Percentiles rank a stretch among this genome's conserved stretches.
Evolutionary conservation across 2,329 filamentous ascomycete genomes (phyloP).

Genomic region (Whalleya microplaca): DNA sequence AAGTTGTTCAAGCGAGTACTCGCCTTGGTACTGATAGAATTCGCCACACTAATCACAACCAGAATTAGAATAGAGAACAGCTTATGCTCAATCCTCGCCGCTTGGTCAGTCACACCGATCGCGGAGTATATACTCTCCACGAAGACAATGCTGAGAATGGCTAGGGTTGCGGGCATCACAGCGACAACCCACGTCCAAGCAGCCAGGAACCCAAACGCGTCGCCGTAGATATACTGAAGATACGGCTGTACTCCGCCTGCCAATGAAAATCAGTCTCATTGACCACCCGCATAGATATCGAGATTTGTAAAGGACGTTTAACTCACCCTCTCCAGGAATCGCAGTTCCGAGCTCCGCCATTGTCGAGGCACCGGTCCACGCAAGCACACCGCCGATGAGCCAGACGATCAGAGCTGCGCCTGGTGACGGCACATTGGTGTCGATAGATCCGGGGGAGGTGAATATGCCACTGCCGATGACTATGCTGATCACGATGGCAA

Average conservation of each 20-base stretch:
- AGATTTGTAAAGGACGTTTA: too few species aligned
- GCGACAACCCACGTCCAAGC: conserved; percentile 69
- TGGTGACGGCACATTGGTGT: conserved; percentile 65
- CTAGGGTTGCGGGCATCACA: conserved; percentile 66
- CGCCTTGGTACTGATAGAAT: conserved; percentile 59
- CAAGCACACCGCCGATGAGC: conserved; percentile 63
- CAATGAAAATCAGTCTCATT: conserved; percentile 4
- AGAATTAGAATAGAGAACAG: conserved; percentile 54
- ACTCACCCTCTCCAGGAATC: conserved; percentile 60
- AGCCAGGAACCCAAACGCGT: conserved; percentile 63
- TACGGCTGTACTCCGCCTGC: conserved; percentile 65
- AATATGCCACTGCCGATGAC: conserved; percentile 69
- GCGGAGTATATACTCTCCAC: conserved; percentile 62
- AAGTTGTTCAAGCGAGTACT: conserved; percentile 59
- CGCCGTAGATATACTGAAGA: conserved; percentile 63
- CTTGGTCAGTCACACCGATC: conserved; percentile 49
- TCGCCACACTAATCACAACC: conserved; percentile 51
- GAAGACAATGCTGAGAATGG: conserved; percentile 67
- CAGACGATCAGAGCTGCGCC: conserved; percentile 62
- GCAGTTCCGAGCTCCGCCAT: conserved; percentile 67
- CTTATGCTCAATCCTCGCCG: conserved; percentile 51
- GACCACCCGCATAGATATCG: too few species aligned
- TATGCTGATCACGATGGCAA: conserved; percentile 64
- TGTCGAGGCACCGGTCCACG: conserved; percentile 66
- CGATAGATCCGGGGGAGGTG: conserved; percentile 65